These are phyloP conservation scores for Cladosporium oxysporum DNA, from an alignment of 2,329 filamentous ascomycete genomes.

Conservation along the genomic window DNA sequence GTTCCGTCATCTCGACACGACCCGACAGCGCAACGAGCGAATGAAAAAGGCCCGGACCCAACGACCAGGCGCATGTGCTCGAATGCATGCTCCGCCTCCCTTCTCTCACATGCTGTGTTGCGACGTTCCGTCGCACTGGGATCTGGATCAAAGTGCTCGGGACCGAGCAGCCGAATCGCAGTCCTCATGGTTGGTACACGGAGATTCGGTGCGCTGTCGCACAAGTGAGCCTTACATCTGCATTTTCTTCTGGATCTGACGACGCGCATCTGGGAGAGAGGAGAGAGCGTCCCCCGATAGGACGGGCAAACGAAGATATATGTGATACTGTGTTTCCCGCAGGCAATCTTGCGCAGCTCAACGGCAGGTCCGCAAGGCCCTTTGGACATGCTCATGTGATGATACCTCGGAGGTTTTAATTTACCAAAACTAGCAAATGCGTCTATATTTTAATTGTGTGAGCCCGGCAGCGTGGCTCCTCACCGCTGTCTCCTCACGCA, in stretches of 20 bases:
- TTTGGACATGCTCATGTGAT: slow-evolving; percentile 17
- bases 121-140: slow-evolving; percentile 9
- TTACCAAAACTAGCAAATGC: slow-evolving; percentile 17
- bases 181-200: slow-evolving; percentile 10
- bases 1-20: slow-evolving; percentile 7
- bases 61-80: slow-evolving; percentile 17
- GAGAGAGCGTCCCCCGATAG: slow-evolving; percentile 10
- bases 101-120: slow-evolving; percentile 14
- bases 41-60: slow-evolving; percentile 14
- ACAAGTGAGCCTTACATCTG: slow-evolving; percentile 19
- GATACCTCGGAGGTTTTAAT: background rate
- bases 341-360: slow-evolving; percentile 2
- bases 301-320: slow-evolving; percentile 7
- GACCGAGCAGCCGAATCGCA: slow-evolving; percentile 11
- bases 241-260: slow-evolving; percentile 9
- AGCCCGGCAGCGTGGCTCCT: slow-evolving; percentile 10
- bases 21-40: background rate
- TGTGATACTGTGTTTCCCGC: slow-evolving; percentile 13
- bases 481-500: slow-evolving; percentile 14
- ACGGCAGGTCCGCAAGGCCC: slow-evolving; percentile 7
- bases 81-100: slow-evolving; percentile 12
- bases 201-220: slow-evolving; percentile 18
- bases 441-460: slow-evolving; percentile 4
- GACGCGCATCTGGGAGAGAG: slow-evolving; percentile 9
- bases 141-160: background rate